Conservation (phyloP, 805 yeast genomes). For the Lipomyces lipofer region DNA sequence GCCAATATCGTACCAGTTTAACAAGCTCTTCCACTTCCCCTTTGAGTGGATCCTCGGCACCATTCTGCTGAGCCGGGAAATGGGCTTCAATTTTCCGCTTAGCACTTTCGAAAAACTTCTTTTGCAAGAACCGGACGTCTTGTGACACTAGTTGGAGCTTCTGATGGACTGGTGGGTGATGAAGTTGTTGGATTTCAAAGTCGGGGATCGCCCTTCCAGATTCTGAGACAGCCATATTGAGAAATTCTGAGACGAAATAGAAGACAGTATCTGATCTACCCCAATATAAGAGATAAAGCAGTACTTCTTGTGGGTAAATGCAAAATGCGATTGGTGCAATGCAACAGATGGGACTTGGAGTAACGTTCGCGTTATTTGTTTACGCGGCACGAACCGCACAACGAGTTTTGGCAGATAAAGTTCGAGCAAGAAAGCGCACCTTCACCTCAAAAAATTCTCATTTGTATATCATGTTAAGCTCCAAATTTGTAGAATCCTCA, state of each 20-base stretch:
- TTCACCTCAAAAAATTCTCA: too few species aligned
- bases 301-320: too few species aligned
- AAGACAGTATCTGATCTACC: too few species aligned
- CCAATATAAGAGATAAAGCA: too few species aligned
- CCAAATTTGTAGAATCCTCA: too few species aligned
- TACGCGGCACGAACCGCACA: neutral
- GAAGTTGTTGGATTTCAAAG: conserved; percentile 24
- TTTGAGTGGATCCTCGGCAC: conserved; percentile 44
- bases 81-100: conserved; percentile 50
- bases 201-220: conserved; percentile 25
- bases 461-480: too few species aligned
- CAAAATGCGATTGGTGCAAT: too few species aligned
- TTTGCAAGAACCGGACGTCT: conserved; percentile 53
- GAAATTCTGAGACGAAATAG: too few species aligned
- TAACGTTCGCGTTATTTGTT: too few species aligned
- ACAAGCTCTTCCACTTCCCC: conserved; percentile 46
- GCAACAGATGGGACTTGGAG: too few species aligned
- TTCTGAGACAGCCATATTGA: conserved; percentile 9
- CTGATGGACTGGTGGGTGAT: conserved; percentile 31
- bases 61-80: conserved; percentile 41
- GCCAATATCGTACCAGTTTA: conserved; percentile 37
- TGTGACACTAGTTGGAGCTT: conserved; percentile 32
- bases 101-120: conserved; percentile 46
- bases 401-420: neutral
- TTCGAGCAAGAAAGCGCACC: neutral